Evolutionary conservation across 2,329 filamentous ascomycete genomes (phyloP).

Genomic region (Phyllosticta ampelicida): DNA sequence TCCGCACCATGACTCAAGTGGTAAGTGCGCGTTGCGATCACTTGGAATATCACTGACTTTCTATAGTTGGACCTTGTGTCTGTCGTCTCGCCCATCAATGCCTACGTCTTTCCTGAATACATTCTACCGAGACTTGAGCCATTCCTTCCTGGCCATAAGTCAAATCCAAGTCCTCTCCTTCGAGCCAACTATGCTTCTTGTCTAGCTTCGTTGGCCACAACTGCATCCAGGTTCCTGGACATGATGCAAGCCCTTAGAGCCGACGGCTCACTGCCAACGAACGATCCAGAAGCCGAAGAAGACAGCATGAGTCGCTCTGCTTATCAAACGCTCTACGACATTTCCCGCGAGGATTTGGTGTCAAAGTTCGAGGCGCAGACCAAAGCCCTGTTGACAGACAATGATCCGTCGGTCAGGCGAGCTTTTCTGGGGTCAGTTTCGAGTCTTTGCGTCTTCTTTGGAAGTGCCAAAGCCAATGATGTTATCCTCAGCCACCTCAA

Average conservation of each 20-base stretch:
- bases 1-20: conserved; percentile 80
- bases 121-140: conserved; percentile 49
- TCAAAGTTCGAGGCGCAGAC: conserved; percentile 79
- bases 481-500: conserved; percentile 94
- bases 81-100: conserved; percentile 68
- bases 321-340: conserved; percentile 78
- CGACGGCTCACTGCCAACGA: conserved; percentile 66
- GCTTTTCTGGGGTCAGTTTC: conserved; percentile 88
- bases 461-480: conserved; percentile 82
- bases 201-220: conserved; percentile 76
- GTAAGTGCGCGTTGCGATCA: conserved; percentile 17
- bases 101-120: conserved; percentile 57
- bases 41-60: neutral
- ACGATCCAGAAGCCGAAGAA: conserved; percentile 71
- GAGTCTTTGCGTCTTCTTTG: conserved; percentile 89
- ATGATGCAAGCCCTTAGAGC: conserved; percentile 80
- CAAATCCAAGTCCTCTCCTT: conserved; percentile 56
- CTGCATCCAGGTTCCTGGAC: conserved; percentile 75
- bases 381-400: conserved; percentile 79
- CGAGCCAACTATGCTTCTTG: conserved; percentile 89
- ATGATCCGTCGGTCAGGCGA: conserved; percentile 72
- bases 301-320: conserved; percentile 56
- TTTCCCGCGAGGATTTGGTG: conserved; percentile 71
- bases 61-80: conserved; percentile 61
- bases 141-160: conserved; percentile 39